Evolutionary conservation across 352 stramenopile species (phyloP).

Genomic region (Globisporangium cylindrosporum): DNA sequence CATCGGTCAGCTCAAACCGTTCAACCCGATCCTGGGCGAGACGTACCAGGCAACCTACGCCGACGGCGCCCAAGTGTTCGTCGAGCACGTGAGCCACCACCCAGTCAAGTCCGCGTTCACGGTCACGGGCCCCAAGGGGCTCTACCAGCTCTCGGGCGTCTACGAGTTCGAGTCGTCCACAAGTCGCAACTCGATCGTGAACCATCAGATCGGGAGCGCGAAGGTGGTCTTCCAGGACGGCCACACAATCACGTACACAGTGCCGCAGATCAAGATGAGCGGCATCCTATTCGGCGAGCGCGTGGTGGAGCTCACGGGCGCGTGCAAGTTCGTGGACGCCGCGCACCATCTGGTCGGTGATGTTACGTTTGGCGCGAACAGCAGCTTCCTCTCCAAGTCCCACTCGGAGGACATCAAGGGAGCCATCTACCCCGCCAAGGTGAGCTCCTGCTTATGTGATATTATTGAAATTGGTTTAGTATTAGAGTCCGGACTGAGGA

Average conservation of each 20-base stretch:
- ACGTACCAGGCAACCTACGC: slow-evolving; percentile 72
- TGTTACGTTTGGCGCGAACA: slow-evolving; percentile 65
- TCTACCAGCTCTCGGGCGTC: slow-evolving; percentile 52
- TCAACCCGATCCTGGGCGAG: slow-evolving; percentile 80
- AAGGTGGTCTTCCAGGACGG: slow-evolving; percentile 54
- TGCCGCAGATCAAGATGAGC: slow-evolving; percentile 83
- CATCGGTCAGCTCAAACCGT: slow-evolving; percentile 70
- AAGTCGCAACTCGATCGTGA: slow-evolving; percentile 64
- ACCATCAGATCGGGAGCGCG: slow-evolving; percentile 49
- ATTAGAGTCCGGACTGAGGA: not conserved
- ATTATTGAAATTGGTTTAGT: not conserved
- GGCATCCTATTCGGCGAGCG: slow-evolving; percentile 68
- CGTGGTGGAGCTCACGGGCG: slow-evolving; percentile 61
- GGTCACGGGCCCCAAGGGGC: slow-evolving; percentile 37
- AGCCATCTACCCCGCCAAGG: slow-evolving; percentile 53
- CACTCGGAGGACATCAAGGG: slow-evolving; percentile 70
- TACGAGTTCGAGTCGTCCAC: slow-evolving; percentile 77
- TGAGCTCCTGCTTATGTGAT: slow-evolving; percentile 3
- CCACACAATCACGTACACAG: slow-evolving; percentile 53
- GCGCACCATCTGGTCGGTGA: slow-evolving; percentile 42
- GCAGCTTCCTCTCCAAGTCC: slow-evolving; percentile 60
- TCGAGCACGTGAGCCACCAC: slow-evolving; percentile 76
- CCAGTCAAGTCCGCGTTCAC: slow-evolving; percentile 64
- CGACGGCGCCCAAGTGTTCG: slow-evolving; percentile 63
- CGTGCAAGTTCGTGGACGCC: slow-evolving; percentile 48